phyloP scores from a whole-genome alignment of 2,329 filamentous ascomycete species.

The Diaporthe sp. region DNA sequence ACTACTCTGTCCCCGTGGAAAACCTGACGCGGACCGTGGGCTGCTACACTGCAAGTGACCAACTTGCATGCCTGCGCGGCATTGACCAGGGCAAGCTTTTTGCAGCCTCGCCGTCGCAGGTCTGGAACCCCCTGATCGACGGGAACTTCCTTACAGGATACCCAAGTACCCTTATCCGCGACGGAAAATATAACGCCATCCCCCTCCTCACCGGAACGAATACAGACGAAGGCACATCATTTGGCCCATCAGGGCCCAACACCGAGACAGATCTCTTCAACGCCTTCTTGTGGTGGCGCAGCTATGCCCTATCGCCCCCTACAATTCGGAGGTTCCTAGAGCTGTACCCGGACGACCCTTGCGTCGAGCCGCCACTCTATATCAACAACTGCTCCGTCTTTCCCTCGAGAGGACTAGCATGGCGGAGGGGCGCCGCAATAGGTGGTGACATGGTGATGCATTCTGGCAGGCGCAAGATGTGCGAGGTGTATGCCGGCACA shows the following conservation, averaged over 20 bases:
- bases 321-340: slow-evolving; percentile 55
- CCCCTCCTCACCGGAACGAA: slow-evolving; percentile 60
- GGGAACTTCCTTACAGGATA: slow-evolving; percentile 59
- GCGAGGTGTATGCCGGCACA: slow-evolving; percentile 49
- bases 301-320: slow-evolving; percentile 56
- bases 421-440: slow-evolving; percentile 57
- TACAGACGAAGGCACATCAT: slow-evolving; percentile 58
- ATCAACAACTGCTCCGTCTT: slow-evolving; percentile 49
- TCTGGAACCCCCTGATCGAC: slow-evolving; percentile 57
- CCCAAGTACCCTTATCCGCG: slow-evolving; percentile 54
- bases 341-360: slow-evolving; percentile 60
- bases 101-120: slow-evolving; percentile 47
- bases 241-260: slow-evolving; percentile 51
- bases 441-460: slow-evolving; percentile 61
- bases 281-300: slow-evolving; percentile 53
- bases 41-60: slow-evolving; percentile 45
- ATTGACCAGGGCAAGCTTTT: slow-evolving; percentile 47
- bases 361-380: slow-evolving; percentile 55
- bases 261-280: slow-evolving; percentile 56
- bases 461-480: slow-evolving; percentile 56
- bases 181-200: slow-evolving; percentile 54
- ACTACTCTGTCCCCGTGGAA: slow-evolving; percentile 47
- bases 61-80: slow-evolving; percentile 50
- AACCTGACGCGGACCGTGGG: slow-evolving; percentile 48
- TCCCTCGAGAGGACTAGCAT: slow-evolving; percentile 50